These are phyloP conservation scores for Nicotiana tomentosiformis DNA, from an alignment of 257 asterid genomes.

Conservation along the genomic window DNA sequence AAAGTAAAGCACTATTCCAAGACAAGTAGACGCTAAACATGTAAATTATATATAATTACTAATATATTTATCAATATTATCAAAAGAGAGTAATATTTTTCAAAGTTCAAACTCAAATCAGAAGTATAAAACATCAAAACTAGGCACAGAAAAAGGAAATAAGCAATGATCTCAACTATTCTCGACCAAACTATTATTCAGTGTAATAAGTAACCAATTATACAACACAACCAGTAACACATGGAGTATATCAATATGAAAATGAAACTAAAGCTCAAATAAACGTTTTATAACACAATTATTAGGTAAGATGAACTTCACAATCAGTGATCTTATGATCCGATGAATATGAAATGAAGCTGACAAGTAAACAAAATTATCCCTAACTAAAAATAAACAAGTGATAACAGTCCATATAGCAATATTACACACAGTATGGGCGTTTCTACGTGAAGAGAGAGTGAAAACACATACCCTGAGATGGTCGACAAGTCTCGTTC, in stretches of 20 bases:
- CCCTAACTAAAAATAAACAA: neutral
- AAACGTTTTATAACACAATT: neutral
- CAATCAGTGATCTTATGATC: neutral
- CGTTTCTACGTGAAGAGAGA: neutral
- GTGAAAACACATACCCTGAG: neutral
- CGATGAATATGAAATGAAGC: neutral
- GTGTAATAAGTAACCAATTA: neutral
- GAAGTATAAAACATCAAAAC: neutral
- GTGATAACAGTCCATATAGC: neutral
- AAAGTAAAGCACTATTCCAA: neutral
- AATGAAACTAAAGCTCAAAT: neutral
- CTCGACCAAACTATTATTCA: neutral
- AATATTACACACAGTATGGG: neutral
- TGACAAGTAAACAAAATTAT: neutral
- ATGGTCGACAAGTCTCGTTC: neutral
- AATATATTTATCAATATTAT: neutral
- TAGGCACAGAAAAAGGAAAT: neutral
- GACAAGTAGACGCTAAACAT: neutral
- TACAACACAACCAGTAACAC: neutral
- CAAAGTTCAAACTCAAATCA: neutral
- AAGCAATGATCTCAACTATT: neutral
- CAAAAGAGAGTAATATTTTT: neutral
- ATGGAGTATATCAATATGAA: neutral
- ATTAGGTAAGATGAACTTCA: neutral
- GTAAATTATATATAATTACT: neutral